A percentile compares a stretch with the other conserved stretches of the same genome.
Conservation (phyloP, 1,284 basidiomycete species). For the Moniliophthora roreri region DNA sequence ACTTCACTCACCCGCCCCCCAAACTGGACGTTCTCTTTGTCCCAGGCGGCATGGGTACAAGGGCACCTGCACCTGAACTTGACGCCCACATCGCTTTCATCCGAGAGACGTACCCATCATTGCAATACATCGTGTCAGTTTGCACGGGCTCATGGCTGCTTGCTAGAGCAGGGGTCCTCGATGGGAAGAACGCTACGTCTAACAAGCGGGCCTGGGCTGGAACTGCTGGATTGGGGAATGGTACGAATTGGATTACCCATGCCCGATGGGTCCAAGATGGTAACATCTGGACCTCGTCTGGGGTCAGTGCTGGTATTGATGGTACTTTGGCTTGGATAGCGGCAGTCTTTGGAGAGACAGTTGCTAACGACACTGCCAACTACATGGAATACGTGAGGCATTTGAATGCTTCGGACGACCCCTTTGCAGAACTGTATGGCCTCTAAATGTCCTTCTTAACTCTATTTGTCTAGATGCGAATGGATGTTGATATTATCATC, state of each 20-base stretch:
- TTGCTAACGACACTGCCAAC: slow-evolving; percentile 27
- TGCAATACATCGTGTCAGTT: slow-evolving; percentile 41
- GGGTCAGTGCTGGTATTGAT: slow-evolving; percentile 41
- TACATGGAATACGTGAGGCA: slow-evolving; percentile 38
- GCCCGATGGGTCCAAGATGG: slow-evolving; percentile 44
- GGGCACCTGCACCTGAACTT: slow-evolving; percentile 20
- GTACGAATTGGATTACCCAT: slow-evolving; percentile 34
- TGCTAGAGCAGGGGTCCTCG: slow-evolving; percentile 38
- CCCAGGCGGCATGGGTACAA: slow-evolving; percentile 37
- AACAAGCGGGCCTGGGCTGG: slow-evolving; percentile 35
- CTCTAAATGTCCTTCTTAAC: too few relatives aligned
- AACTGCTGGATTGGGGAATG: slow-evolving; percentile 20
- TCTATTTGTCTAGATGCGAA: too few relatives aligned
- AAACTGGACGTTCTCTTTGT: slow-evolving; percentile 42
- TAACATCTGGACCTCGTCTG: slow-evolving; percentile 40
- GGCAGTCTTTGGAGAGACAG: slow-evolving; percentile 32
- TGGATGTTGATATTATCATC: neutral
- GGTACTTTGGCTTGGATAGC: slow-evolving; percentile 34
- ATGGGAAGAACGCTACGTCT: slow-evolving; percentile 40
- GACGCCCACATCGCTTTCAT: slow-evolving; percentile 32
- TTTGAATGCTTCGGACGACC: slow-evolving; percentile 34
- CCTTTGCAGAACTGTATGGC: slow-evolving; percentile 31
- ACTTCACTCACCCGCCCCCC: slow-evolving; percentile 34
- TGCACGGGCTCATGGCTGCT: slow-evolving; percentile 43
- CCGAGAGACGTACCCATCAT: slow-evolving; percentile 29